A percentile compares a stretch with the other conserved stretches of the same genome.
phyloP scores from a whole-genome alignment of 192 early-diverging fungal genomes.

The Coemansia sp. region DNA sequence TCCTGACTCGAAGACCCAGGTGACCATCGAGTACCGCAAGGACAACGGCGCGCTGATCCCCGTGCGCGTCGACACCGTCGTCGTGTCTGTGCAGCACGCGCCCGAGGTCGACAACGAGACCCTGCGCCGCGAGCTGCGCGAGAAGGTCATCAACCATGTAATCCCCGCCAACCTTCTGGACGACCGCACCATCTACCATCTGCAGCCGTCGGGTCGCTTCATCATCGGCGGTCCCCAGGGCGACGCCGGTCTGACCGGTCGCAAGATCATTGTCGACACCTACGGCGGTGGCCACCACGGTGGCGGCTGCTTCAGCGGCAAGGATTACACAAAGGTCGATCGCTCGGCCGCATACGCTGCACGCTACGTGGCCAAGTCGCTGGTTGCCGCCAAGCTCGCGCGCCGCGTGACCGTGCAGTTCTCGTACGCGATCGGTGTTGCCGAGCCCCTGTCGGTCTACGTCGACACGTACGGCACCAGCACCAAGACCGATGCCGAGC shows the following conservation, averaged over 20 bases:
- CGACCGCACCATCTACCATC: conserved; percentile 88
- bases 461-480: conserved; percentile 97
- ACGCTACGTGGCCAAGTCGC: conserved; percentile 98
- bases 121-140: conserved; percentile 82
- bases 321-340: conserved; percentile 99
- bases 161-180: conserved; percentile 90
- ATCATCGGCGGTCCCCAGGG: conserved; percentile 99
- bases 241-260: conserved; percentile 98
- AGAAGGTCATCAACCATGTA: conserved; percentile 90
- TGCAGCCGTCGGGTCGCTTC: conserved; percentile 98
- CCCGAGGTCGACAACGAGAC: conserved; percentile 83
- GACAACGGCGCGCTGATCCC: conserved; percentile 93
- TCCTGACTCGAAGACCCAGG: conserved; percentile 99
- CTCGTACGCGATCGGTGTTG: conserved; percentile 98
- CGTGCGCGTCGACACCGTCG: conserved; percentile 93
- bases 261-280: conserved; percentile 85
- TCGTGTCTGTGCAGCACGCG: conserved; percentile 96
- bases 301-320: conserved; percentile 99
- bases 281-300: conserved; percentile 96
- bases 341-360: conserved; percentile 97
- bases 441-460: conserved; percentile 94
- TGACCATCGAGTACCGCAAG: conserved; percentile 98
- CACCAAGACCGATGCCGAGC: conserved; percentile 83
- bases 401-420: conserved; percentile 93
- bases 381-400: conserved; percentile 89